Base-by-base conservation (phyloP, 768 basidiomycete genomes). In the Suillus subalutaceus region DNA sequence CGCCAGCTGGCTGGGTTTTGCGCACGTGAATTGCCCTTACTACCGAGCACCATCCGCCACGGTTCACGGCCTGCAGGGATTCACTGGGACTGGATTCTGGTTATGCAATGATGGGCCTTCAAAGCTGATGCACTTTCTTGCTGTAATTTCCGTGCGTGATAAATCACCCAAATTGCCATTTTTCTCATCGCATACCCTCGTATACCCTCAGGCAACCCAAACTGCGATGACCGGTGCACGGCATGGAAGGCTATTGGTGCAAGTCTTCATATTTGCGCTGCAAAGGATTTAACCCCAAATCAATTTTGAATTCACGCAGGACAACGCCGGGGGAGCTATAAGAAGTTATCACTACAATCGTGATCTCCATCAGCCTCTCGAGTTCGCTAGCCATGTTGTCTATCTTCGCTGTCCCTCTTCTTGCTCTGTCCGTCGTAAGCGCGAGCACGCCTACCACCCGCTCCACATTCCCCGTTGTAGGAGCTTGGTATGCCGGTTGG, bases 401-500 rank as follows among this genome's bases (percentile, higher is more conserved):
- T 10, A 15, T 64, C 52, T 30, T 56, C 56, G 20, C 38, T 18
- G 2, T 64, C 18, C 7, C 63, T 41, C 37, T 55, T 20, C 53
- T 55, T 32, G 53, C 30, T 4, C 30, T 64, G 30, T 57, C n/a
- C 23, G n/a, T n/a, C 43, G 41, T 57, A 37, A n/a, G 52, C 23
- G 38, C 53, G n/a, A 30, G 52, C 63, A 57, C 38, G n/a, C 7
- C 35, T 38, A 8, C 30, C 23, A 38, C 53, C 32, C 35, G 5
- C 26, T 37, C 40, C 9, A 55, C 30, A 10, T 55, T 12, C 3
- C 55, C 30, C 10, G 65, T 76, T n/a, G 50, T 69, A 15, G 69
- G 81, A 37, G 79, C 83, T n/a, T 85, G 84, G 84, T 85, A 84
- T 66, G 76, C 85, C 44, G 81, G 83, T 10, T 56, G 32, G 55